These are phyloP conservation scores for Geotrichum carabidarum DNA, from an alignment of 1,139 yeast genomes.

Conservation along the genomic window DNA sequence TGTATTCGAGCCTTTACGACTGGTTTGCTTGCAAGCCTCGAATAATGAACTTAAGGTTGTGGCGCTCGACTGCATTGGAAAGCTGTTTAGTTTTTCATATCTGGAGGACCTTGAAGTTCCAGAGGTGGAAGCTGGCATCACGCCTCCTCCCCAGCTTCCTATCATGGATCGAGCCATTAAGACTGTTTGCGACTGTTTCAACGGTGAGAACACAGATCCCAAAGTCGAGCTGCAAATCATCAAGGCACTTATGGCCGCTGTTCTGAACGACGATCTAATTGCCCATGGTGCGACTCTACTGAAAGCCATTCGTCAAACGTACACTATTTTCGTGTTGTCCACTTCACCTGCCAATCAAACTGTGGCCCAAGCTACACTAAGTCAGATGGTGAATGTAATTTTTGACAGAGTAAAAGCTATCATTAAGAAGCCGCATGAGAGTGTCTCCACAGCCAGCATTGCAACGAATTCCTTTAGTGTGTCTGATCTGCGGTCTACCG, in stretches of 20 bases:
- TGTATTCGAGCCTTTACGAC: constrained; percentile 57
- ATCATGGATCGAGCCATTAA: constrained; percentile 81
- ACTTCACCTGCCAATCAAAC: constrained; percentile 79
- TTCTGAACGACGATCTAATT: constrained; percentile 70
- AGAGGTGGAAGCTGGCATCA: constrained; percentile 39
- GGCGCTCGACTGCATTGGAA: constrained; percentile 62
- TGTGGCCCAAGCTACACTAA: constrained; percentile 89
- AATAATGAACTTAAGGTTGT: constrained; percentile 49
- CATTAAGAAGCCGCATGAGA: constrained; percentile 11
- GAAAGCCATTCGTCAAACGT: constrained; percentile 87
- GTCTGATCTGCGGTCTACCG: not conserved
- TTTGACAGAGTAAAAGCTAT: constrained; percentile 61
- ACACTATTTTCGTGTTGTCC: constrained; percentile 84
- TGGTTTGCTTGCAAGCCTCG: constrained; percentile 52
- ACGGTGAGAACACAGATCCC: constrained; percentile 87
- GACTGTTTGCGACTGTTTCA: constrained; percentile 78
- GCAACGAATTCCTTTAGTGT: constrained; percentile 6
- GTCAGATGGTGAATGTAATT: constrained; percentile 82
- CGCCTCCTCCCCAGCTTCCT: constrained; percentile 52
- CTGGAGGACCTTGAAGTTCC: constrained; percentile 48
- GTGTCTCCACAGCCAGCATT: constrained; percentile 6
- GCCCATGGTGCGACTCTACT: constrained; percentile 87
- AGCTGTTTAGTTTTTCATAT: constrained; percentile 58
- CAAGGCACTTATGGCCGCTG: constrained; percentile 84
- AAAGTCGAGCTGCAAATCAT: constrained; percentile 87